Conservation (phyloP, 805 yeast genomes). For the Kodamaea kaohsiungensis region DNA sequence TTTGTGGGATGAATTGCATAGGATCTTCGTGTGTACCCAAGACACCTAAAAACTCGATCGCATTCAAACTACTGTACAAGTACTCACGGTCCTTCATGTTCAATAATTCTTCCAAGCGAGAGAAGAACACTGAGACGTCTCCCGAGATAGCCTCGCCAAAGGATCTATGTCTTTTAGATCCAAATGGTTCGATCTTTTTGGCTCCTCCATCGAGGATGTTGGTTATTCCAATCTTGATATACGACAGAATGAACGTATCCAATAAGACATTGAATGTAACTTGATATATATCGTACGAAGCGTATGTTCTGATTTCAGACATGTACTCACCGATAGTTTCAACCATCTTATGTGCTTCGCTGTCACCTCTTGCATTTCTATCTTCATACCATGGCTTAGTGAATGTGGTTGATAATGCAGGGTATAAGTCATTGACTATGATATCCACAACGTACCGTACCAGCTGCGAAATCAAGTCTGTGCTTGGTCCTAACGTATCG, state of each 20-base stretch:
- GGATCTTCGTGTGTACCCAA: slow-evolving; percentile 42
- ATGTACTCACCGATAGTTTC: slow-evolving; percentile 78
- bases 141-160: slow-evolving; percentile 40
- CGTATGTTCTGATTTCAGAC: slow-evolving; percentile 56
- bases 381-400: slow-evolving; percentile 72
- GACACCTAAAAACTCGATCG: slow-evolving; percentile 41
- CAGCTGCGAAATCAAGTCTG: slow-evolving; percentile 77
- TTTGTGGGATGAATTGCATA: slow-evolving; percentile 34
- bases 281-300: slow-evolving; percentile 43
- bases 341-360: slow-evolving; percentile 58
- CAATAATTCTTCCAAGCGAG: slow-evolving; percentile 36
- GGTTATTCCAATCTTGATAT: slow-evolving; percentile 41
- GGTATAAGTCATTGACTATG: slow-evolving; percentile 69
- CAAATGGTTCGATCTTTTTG: slow-evolving; percentile 41
- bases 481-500: slow-evolving; percentile 56
- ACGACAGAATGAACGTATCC: slow-evolving; percentile 39
- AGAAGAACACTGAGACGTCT: slow-evolving; percentile 39
- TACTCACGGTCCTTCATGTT: slow-evolving; percentile 42
- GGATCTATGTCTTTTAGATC: slow-evolving; percentile 36
- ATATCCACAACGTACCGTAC: slow-evolving; percentile 68
- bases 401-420: slow-evolving; percentile 62
- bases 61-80: slow-evolving; percentile 40
- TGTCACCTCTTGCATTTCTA: slow-evolving; percentile 25
- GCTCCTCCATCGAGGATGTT: slow-evolving; percentile 44
- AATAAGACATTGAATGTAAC: slow-evolving; percentile 39